Evolutionary conservation across 2,329 filamentous ascomycete species (phyloP).

Genomic region (Aureobasidium zeae): DNA sequence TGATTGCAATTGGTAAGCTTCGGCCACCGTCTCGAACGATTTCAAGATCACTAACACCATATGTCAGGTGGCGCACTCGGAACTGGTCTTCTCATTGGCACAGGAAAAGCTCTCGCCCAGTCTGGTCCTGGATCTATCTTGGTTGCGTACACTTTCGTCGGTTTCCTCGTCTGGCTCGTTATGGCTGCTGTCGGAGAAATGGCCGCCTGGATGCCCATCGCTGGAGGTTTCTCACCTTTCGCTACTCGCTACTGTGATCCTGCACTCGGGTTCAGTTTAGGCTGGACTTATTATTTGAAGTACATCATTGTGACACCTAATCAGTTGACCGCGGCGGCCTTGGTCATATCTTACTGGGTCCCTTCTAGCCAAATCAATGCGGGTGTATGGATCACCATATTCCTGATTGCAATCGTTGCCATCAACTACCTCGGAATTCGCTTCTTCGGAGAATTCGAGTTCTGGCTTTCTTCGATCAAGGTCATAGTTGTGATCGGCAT

Average conservation of each 20-base stretch:
- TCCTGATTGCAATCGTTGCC: conserved; percentile 34
- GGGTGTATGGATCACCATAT: conserved; percentile 65
- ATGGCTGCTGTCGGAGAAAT: conserved; percentile 79
- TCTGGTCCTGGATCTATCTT: conserved; percentile 56
- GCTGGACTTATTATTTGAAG: conserved; percentile 58
- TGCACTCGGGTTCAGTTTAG: conserved; percentile 68
- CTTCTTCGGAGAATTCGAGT: conserved; percentile 48
- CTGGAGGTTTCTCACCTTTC: conserved; percentile 73
- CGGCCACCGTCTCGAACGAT: neutral
- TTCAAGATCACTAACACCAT: neutral
- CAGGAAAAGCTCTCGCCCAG: conserved; percentile 42
- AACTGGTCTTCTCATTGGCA: conserved; percentile 64
- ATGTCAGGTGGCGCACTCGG: conserved; percentile 61
- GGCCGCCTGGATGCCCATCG: conserved; percentile 71
- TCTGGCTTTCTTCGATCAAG: conserved; percentile 41
- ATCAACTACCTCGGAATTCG: conserved; percentile 54
- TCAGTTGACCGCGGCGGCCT: conserved; percentile 68
- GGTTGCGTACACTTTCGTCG: conserved; percentile 61
- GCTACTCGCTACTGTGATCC: conserved; percentile 71
- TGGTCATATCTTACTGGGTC: conserved; percentile 74
- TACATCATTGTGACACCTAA: conserved; percentile 83
- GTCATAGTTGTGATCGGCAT: conserved; percentile 38
- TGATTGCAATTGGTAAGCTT: conserved; percentile 40
- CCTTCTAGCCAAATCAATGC: conserved; percentile 57
- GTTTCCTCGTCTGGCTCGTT: conserved; percentile 66